phyloP scores from a whole-genome alignment of 495 filamentous ascomycete genomes.

The Neurospora cerealis region DNA sequence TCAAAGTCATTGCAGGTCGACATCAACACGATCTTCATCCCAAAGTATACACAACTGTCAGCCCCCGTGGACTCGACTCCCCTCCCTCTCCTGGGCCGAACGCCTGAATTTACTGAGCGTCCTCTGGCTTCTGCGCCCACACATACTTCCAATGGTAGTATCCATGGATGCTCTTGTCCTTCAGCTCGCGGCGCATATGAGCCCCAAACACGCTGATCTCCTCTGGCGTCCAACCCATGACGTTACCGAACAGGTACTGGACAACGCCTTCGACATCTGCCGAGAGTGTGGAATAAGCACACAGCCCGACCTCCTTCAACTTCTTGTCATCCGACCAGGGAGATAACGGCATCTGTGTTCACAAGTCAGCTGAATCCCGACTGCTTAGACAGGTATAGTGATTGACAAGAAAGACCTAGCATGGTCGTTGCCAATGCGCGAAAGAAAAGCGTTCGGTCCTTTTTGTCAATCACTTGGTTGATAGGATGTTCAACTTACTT shows the following conservation, averaged over 20 bases:
- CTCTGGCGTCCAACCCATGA: conserved; percentile 18
- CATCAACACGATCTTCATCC: not conserved
- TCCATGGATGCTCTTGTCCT: conserved; percentile 9
- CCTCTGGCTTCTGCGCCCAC: conserved; percentile 23
- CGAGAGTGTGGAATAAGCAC: not conserved
- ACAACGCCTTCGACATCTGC: conserved; percentile 6
- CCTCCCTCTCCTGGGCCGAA: not conserved
- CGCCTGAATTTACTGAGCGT: not conserved
- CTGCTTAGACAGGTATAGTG: not conserved
- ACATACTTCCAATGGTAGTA: conserved; percentile 15
- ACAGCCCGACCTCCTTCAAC: not conserved
- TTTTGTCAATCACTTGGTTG: not conserved
- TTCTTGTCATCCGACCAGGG: not conserved
- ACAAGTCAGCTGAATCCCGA: not conserved
- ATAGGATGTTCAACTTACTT: not conserved
- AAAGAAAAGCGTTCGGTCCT: too few relatives aligned
- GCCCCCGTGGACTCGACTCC: not conserved
- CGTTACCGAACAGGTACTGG: conserved; percentile 19
- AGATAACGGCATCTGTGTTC: not conserved
- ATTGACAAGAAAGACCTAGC: not conserved
- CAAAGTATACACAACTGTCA: not conserved
- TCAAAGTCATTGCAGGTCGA: not conserved
- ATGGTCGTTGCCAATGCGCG: too few relatives aligned
- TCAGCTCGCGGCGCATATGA: conserved; percentile 10
- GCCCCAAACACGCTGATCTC: conserved; percentile 11